phyloP scores from a whole-genome alignment of 2,329 filamentous ascomycete species.

The Venturia pyrina region DNA sequence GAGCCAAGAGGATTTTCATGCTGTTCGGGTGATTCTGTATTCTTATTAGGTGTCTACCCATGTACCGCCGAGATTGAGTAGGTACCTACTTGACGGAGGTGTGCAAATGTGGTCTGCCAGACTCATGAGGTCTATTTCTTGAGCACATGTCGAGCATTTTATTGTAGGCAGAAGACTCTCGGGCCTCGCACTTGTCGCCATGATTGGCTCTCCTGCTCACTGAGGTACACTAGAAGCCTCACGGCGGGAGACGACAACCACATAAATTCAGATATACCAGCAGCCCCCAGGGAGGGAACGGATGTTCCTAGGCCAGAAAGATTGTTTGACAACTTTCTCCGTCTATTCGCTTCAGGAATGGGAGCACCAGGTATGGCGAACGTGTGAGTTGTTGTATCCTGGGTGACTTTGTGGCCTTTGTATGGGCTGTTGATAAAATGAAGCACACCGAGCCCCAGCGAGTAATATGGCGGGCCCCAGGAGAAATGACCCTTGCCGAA shows the following conservation, averaged over 20 bases:
- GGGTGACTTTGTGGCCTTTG: not conserved
- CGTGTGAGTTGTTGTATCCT: not conserved
- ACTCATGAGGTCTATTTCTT: constrained; percentile 69
- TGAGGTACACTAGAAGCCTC: not conserved
- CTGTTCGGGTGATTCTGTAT: constrained; percentile 16
- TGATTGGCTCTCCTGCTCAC: constrained; percentile 13
- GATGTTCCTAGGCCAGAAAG: not conserved
- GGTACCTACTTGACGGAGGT: constrained; percentile 30
- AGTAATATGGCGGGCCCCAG: not conserved
- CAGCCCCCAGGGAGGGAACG: not conserved
- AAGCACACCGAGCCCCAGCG: not conserved
- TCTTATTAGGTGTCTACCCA: constrained; percentile 5
- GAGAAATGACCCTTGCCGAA: not conserved
- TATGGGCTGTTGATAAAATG: constrained; percentile 2
- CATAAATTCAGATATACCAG: not conserved
- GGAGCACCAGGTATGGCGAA: not conserved
- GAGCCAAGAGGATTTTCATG: constrained; percentile 16
- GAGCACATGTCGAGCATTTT: constrained; percentile 69
- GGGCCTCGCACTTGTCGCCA: constrained; percentile 37
- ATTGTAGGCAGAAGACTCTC: constrained; percentile 65
- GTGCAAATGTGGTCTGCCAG: constrained; percentile 78
- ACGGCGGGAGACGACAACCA: not conserved
- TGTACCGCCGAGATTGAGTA: constrained; percentile 17
- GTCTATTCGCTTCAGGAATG: not conserved
- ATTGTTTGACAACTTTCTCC: not conserved